Evolutionary conservation across 805 yeast species (phyloP), one percentile per base, ranked within the genome.

Genomic region (Suhomyces faveliae): DNA sequence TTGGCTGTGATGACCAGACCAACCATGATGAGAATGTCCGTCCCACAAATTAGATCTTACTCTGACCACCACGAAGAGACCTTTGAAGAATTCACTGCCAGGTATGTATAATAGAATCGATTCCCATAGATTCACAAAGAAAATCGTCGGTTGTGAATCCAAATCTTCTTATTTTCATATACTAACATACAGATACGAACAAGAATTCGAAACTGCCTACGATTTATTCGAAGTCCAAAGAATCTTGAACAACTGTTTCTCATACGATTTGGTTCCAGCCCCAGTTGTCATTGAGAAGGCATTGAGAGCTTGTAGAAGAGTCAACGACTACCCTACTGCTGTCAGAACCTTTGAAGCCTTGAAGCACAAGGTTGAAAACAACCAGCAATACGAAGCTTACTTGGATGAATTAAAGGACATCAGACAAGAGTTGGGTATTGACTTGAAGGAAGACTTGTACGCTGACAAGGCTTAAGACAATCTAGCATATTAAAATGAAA

Each of bases 191-290:
- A 84, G 91, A 82, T 89, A 82, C 77, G 97, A 89, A 77, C 87
- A 89, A 75, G 97, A 94, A 70, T 94, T 94, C 64, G 97, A 94
- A 60, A 89, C 87, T 68, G 96, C 96, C 42, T 73, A 73, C 62
- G 77, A 73, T 61, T 67, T 73, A 58, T 73, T 73, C 52, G 77
- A 73, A 61, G 76, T 72, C 27, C 80, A 81, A 77, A 89, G 99
- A 79, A 91, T 94, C 52, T 82, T 94, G 68, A 94, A 95, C 84
- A 94, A 94, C 78, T 90, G 96, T 73, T 94, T 94, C 79, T 88
- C 98, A 12, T 94, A 94, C 79, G 99, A 94, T 76, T 83, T 94
- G 72, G 99, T 94, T 48, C 99, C 99, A 58, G 92, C 99, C 24
- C 99, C 99, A 58, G 82, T 87, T 53, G 98, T 94, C 54, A 80